Conservation (phyloP, 2,329 filamentous ascomycete genomes). For the Lasiodiplodia theobromae region DNA sequence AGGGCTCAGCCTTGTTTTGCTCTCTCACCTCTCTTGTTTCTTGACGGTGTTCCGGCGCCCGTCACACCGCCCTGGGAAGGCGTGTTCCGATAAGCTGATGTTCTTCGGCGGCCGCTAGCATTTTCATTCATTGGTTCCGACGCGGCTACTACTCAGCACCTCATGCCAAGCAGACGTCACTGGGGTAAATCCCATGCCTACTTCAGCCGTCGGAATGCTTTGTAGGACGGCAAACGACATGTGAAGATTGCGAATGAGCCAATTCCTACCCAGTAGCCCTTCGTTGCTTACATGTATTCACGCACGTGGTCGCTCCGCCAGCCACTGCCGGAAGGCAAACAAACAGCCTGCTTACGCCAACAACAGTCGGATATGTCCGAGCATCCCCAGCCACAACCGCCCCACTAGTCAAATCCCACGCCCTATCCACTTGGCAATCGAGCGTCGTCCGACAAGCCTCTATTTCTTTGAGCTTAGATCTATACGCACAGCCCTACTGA, state of each 20-base stretch:
- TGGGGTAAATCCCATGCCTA: conserved; percentile 1
- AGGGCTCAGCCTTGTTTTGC: conserved; percentile 16
- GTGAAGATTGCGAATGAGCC: conserved; percentile 1
- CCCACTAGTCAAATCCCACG: conserved; percentile 9
- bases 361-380: not conserved
- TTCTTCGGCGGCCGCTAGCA: not conserved
- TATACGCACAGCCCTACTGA: not conserved
- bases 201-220: conserved; percentile 2
- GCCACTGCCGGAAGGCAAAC: not conserved
- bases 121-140: conserved; percentile 7
- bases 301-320: not conserved
- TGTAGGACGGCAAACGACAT: conserved; percentile 1
- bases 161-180: conserved; percentile 8
- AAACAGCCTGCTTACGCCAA: not conserved
- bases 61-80: conserved; percentile 10
- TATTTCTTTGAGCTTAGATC: conserved; percentile 5
- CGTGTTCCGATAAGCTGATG: conserved; percentile 16
- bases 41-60: not conserved
- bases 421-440: conserved; percentile 6
- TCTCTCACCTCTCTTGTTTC: not conserved
- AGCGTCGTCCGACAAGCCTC: not conserved
- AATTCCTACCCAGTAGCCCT: not conserved
- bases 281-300: not conserved
- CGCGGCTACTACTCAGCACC: not conserved
- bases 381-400: conserved; percentile 13